phyloP scores from a whole-genome alignment of 1,139 yeast genomes.

The Saccharomycopsis phalli region DNA sequence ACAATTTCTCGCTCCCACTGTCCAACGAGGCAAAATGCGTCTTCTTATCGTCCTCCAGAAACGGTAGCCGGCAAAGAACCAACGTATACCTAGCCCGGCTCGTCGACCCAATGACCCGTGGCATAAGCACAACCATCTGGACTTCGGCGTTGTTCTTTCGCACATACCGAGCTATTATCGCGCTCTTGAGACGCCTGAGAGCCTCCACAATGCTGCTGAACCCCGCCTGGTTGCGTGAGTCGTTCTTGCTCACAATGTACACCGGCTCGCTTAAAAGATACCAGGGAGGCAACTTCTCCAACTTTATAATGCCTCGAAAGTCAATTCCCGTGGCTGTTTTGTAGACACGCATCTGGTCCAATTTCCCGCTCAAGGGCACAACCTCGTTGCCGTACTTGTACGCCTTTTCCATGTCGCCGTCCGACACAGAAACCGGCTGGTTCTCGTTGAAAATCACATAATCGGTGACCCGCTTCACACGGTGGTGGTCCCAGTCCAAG shows the following conservation, averaged over 20 bases:
- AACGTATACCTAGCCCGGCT: slow-evolving; percentile 25
- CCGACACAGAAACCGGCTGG: slow-evolving; percentile 28
- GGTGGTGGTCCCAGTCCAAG: slow-evolving; percentile 6
- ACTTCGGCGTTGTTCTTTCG: slow-evolving; percentile 36
- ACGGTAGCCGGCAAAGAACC: slow-evolving; percentile 51
- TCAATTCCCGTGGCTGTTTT: slow-evolving; percentile 45
- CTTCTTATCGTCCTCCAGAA: slow-evolving; percentile 64
- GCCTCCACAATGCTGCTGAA: slow-evolving; percentile 50
- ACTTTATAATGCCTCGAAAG: slow-evolving; percentile 51
- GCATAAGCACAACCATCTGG: slow-evolving; percentile 50
- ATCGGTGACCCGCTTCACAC: slow-evolving; percentile 25
- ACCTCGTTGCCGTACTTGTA: slow-evolving; percentile 62
- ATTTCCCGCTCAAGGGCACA: slow-evolving; percentile 39
- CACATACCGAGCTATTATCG: slow-evolving; percentile 58
- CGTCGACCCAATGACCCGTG: slow-evolving; percentile 25
- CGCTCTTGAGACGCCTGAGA: slow-evolving; percentile 38
- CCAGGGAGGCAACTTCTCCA: slow-evolving; percentile 44
- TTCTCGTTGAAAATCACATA: slow-evolving; percentile 26
- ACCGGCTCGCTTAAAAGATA: slow-evolving; percentile 51
- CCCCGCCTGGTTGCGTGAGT: slow-evolving; percentile 34
- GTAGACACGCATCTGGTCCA: slow-evolving; percentile 37
- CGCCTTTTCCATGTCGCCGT: slow-evolving; percentile 36
- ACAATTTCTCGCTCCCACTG: not conserved
- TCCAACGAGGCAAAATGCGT: slow-evolving; percentile 50
- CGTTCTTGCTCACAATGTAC: not conserved